A percentile compares a stretch with the other conserved stretches of the same genome.
phyloP scores from a whole-genome alignment of 1,284 basidiomycete genomes.

The Xerocomus amazonicus region DNA sequence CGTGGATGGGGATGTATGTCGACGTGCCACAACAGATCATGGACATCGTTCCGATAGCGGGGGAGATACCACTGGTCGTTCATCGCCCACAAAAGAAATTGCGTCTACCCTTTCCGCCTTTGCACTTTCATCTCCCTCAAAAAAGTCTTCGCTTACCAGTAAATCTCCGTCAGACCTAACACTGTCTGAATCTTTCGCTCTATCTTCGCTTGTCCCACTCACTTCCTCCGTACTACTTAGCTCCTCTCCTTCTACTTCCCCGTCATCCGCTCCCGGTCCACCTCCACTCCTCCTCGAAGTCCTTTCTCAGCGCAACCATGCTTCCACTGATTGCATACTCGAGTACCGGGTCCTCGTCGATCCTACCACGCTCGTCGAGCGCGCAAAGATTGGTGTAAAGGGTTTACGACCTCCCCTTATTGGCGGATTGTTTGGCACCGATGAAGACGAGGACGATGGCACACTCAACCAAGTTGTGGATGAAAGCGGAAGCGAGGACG shows the following conservation, averaged over 20 bases:
- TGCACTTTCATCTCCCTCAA: slow-evolving; percentile 18
- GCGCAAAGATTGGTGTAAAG: slow-evolving; percentile 61
- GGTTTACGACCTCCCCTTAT: slow-evolving; percentile 53
- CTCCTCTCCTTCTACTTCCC: slow-evolving; percentile 2
- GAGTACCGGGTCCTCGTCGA: slow-evolving; percentile 74
- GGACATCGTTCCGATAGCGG: slow-evolving; percentile 37
- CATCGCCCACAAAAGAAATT: slow-evolving; percentile 21
- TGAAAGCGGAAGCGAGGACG: slow-evolving; percentile 38
- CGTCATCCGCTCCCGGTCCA: slow-evolving; percentile 8
- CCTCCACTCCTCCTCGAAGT: slow-evolving; percentile 42
- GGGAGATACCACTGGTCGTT: not conserved
- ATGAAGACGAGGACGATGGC: slow-evolving; percentile 39
- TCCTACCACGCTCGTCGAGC: slow-evolving; percentile 57
- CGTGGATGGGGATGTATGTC: slow-evolving; percentile 29
- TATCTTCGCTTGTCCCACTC: slow-evolving; percentile 21
- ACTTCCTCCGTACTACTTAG: not conserved
- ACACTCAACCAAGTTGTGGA: slow-evolving; percentile 29
- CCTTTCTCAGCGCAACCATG: slow-evolving; percentile 47
- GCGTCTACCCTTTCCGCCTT: slow-evolving; percentile 16
- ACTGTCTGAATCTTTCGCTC: slow-evolving; percentile 13
- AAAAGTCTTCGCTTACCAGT: slow-evolving; percentile 1
- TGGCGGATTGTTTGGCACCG: slow-evolving; percentile 46
- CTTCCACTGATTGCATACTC: slow-evolving; percentile 61
- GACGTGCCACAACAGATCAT: not conserved
- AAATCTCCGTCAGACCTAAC: slow-evolving; percentile 3